Base-by-base conservation (phyloP, 768 basidiomycete species). In the Leccinum fibrillosum region DNA sequence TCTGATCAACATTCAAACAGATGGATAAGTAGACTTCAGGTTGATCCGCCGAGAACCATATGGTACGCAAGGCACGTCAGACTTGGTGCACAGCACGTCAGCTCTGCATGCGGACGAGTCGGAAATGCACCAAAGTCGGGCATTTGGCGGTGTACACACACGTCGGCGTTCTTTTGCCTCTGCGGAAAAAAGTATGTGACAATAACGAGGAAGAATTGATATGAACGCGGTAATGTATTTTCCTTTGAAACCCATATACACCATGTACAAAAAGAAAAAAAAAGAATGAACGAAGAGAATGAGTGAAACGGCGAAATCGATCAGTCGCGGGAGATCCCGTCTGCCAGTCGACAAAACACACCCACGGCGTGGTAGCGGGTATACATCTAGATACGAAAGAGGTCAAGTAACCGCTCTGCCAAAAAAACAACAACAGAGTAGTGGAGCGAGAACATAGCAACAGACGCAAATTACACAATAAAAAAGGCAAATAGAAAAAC, bases 381-480 rank as follows among this genome's bases (percentile, higher is more conserved):
- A 42, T 58, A 50, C 58, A 58, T 62, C 63, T 65, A 64, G 25
- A 44, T 37, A 52, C 15, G 42, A 26, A 54, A 26, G 23, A 19
- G 48, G 49, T 35, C 15, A 25, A 52, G 4, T 35, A 30, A 49
- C 11, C 26, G n/a, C 8, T 48, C 53, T 55, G n/a, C n/a, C 28
- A 12, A 58, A 49, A 62, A 34, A 54, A 48, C 15, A 28, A 56
- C 17, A 58, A 15, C 17, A 28, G 34, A 2, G 17, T 11, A 28
- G 11, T 53, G 51, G 2, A 47, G 65, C 19, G 47, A 59, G 39
- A 42, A 21, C 25, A 51, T n/a, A 58, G 32, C 1, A 51, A 23
- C 34, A 53, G 7, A 37, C 35, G 26, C 23, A 53, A 21, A 66
- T 62, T 70, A 70, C 69, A 65, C 67, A 71, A 70, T 69, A 70